Base-by-base conservation (phyloP, 2,329 filamentous ascomycete genomes). In the Cordyceps tenuipes region DNA sequence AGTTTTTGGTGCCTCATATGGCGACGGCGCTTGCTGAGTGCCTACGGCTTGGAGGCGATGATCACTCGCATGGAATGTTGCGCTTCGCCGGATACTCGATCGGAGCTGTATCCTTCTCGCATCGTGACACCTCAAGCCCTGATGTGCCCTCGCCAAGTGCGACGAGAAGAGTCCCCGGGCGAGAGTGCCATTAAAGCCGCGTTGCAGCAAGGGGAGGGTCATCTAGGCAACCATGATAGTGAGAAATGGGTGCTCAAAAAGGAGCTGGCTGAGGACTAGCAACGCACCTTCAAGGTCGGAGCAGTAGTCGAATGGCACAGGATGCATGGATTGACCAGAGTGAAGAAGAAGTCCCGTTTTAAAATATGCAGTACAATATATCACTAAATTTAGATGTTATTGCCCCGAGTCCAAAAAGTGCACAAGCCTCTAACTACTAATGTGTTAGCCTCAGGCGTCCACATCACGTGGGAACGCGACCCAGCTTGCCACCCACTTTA, bases 1-100 rank as follows among this genome's bases (percentile, higher is more conserved):
- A 0, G 82, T 83, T 17, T 77, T 86, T 3, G 90, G 89, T n/a
- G 86, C 80, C n/a, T 73, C 71, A 70, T 93, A 93, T n/a, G 71
- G 66, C 19, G 67, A 59, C 47, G 57, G 31, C 4, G 47, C 29
- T 46, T 44, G 34, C 15, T 53, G n/a, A 50, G 46, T 15, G 21
- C 34, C 15, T 26, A 31, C 36, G 8, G 48, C 12, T 26, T 57
- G 46, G 3, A 52, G 47, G 44, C 52, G 34, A 62, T 58, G 56
- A 65, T 55, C 46, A 57, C 55, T 62, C 15, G 41, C 43, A 17
- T 54, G 44, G n/a, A 49, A 23, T 17, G 17, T 12, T 4, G 26
- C 17, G 19, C 23, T 47, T 46, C 48, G 57, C 17, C 29, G 51
- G 8, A 49, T 13, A 49, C 29, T 29, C 23, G 34, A 21, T 12